phyloP scores from a whole-genome alignment of 768 basidiomycete genomes.

The Punctularia strigosozonata region DNA sequence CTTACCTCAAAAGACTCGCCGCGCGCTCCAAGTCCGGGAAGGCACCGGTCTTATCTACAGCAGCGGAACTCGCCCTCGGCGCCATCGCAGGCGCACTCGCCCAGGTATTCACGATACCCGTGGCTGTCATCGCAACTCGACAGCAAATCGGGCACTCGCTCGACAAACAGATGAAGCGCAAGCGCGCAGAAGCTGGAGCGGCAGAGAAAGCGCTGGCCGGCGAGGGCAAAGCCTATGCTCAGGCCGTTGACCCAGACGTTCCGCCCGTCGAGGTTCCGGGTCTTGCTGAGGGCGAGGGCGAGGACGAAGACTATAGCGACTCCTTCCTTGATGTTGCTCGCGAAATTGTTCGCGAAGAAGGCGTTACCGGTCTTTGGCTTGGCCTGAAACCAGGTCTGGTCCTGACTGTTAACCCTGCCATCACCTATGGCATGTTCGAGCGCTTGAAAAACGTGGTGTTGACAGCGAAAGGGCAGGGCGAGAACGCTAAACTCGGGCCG shows the following conservation, averaged over 20 bases:
- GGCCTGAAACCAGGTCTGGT: conserved; percentile 88
- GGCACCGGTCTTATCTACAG: conserved; percentile 53
- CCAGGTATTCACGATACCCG: conserved; percentile 97
- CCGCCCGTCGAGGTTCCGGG: conserved; percentile 4
- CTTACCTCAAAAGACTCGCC: conserved; percentile 65
- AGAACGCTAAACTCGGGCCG: conserved; percentile 56
- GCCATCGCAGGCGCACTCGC: conserved; percentile 90
- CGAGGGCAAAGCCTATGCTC: not conserved
- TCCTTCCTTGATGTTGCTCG: conserved; percentile 71
- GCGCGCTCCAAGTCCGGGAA: conserved; percentile 49
- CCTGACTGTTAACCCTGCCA: conserved; percentile 95
- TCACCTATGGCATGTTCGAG: conserved; percentile 94
- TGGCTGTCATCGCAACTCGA: conserved; percentile 92
- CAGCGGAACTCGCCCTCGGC: conserved; percentile 76
- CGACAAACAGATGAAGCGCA: conserved; percentile 8
- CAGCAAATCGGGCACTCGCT: conserved; percentile 72
- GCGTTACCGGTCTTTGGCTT: conserved; percentile 81
- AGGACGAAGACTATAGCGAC: conserved; percentile 33
- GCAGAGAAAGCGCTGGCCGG: not conserved
- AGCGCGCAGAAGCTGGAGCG: not conserved
- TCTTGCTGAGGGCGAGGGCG: conserved; percentile 6
- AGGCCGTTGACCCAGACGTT: not conserved
- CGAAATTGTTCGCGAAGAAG: conserved; percentile 86
- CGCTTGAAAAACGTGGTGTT: conserved; percentile 71
- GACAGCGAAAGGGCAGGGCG: conserved; percentile 34